These are phyloP conservation scores for Phytopythium sindhum DNA, from an alignment of 352 stramenopile genomes.

Conservation along the genomic window DNA sequence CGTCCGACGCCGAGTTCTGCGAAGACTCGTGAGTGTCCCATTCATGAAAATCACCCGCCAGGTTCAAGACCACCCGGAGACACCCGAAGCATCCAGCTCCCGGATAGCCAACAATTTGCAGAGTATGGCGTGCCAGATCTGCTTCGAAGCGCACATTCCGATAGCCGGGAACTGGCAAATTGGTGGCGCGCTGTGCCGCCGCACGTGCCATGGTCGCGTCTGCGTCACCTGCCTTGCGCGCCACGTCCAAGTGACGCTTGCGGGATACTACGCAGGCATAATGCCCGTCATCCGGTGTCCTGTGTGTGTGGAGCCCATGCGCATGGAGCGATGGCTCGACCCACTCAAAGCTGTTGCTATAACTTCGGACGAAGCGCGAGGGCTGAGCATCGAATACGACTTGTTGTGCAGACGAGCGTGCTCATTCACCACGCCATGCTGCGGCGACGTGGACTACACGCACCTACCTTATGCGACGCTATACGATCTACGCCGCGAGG, in stretches of 20 bases:
- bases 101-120: no score
- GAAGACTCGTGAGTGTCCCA: no score
- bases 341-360: not conserved
- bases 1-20: no score
- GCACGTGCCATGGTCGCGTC: conserved; percentile 15
- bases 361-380: not conserved
- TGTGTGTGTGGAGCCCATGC: conserved; percentile 22
- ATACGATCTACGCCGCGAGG: no score
- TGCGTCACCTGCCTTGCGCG: conserved; percentile 19
- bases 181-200: conserved; percentile 17
- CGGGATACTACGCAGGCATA: conserved; percentile 24
- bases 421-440: conserved; percentile 26
- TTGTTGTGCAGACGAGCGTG: conserved; percentile 19
- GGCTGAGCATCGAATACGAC: conserved; percentile 10
- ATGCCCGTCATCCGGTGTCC: conserved; percentile 28
- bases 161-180: conserved; percentile 3
- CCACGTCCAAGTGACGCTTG: conserved; percentile 24
- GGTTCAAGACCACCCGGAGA: no score
- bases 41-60: no score
- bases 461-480: no score
- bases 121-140: conserved; percentile 30
- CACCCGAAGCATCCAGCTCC: no score
- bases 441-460: conserved; percentile 29
- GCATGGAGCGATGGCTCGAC: conserved; percentile 17
- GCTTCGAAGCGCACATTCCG: conserved; percentile 17